Base-by-base conservation (phyloP, 2,329 filamentous ascomycete genomes). In the Aspergillus glaucus region DNA sequence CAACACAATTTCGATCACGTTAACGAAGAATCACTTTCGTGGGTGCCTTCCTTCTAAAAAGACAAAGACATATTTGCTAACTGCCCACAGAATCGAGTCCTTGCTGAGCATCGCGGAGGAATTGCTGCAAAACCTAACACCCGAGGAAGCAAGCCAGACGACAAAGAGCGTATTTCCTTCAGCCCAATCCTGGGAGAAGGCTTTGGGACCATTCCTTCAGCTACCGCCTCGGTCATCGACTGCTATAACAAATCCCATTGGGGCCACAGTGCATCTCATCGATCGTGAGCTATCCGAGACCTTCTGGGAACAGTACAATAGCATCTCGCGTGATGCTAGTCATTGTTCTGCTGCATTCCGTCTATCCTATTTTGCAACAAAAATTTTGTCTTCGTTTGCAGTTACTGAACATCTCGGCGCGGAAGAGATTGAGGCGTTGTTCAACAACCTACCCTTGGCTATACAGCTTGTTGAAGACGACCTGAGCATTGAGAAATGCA, bases 331-430 rank as follows among this genome's bases (percentile, higher is more conserved):
- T 40, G 90, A 95, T 62, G 73, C 78, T 3, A 79, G 80, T 54
- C 87, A 87, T 0, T 80, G 84, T 28, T 88, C 88, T 2, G 75
- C 87, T 47, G 82, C 88, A 1, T 80, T 88, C 12, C 79, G 92
- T 48, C 87, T 94, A 72, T 82, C 85, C 1, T 75, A 85, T 44
- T 95, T 90, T 63, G 79, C 82, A 0, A 74, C 76, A 5, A 77
- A 77, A 44, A 63, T 93, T 0, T 62, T 90, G 28, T 68, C 70
- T 15, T 65, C 64, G 1, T 66, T 66, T 2, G 64, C 71, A 17
- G 45, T 71, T 3, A 54, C 69, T 10, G 55, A 63, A 12, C 54
- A 58, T 30, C 45, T 72, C 6, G 55, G 65, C 36, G 43, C 64
- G 40, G 63, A 66, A 39, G 53, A 65, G 44, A 58, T 64, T 21